Percentiles rank a stretch among this genome's conserved stretches.
These are phyloP conservation scores for Phellopilus nigrolimitatus DNA, from an alignment of 1,284 basidiomycete species.

Conservation along the genomic window DNA sequence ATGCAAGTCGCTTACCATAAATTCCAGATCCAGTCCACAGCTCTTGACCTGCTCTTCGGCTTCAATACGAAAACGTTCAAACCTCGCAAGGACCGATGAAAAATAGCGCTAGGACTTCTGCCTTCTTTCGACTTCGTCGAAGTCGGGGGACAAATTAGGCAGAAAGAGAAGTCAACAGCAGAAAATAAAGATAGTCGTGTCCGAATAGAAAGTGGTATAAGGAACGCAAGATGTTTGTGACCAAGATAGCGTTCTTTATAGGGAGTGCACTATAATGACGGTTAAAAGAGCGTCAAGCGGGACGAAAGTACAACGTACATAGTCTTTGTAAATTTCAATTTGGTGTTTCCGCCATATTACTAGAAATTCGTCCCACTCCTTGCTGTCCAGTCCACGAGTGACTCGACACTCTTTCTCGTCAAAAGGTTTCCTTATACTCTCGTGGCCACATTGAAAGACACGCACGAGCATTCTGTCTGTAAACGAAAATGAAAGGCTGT, in stretches of 20 bases:
- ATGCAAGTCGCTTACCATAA: conserved; percentile 51
- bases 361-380: conserved; percentile 73
- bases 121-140: conserved; percentile 37
- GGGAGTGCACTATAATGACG: conserved; percentile 45
- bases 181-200: conserved; percentile 77
- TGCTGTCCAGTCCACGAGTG: conserved; percentile 56
- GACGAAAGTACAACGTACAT: conserved; percentile 33
- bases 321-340: conserved; percentile 76
- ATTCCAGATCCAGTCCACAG: conserved; percentile 81
- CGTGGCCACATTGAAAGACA: conserved; percentile 54
- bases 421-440: conserved; percentile 49
- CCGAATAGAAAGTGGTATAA: conserved; percentile 58
- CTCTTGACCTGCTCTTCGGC: conserved; percentile 61
- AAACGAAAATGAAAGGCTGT: conserved; percentile 21
- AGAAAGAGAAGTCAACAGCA: conserved; percentile 77
- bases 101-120: conserved; percentile 38
- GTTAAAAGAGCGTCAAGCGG: conserved; percentile 17
- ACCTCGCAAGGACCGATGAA: conserved; percentile 51
- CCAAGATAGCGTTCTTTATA: conserved; percentile 58
- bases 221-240: conserved; percentile 64
- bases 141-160: conserved; percentile 61
- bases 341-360: conserved; percentile 72
- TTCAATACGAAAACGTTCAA: conserved; percentile 80
- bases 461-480: conserved; percentile 87
- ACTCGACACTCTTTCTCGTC: conserved; percentile 65